Percentiles rank a stretch among this genome's conserved stretches.
Conservation (phyloP, 2,329 filamentous ascomycete species). For the Setomelanomma holmii region DNA sequence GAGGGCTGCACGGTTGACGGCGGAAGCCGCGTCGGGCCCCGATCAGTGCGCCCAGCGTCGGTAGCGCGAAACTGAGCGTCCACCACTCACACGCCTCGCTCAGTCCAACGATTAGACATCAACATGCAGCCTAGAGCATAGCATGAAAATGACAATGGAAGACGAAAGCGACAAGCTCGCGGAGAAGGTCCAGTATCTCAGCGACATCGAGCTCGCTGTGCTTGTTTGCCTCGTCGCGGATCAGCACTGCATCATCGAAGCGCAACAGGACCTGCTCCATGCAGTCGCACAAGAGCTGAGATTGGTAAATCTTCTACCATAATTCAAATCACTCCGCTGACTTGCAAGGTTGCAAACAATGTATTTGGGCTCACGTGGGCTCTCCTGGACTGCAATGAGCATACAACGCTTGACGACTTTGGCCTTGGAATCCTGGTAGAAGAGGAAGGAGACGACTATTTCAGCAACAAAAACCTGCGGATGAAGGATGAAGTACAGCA, state of each 20-base stretch:
- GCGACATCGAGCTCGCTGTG: slow-evolving; percentile 85
- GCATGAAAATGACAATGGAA: slow-evolving; percentile 1
- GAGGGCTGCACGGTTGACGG: not conserved
- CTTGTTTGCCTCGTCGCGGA: slow-evolving; percentile 80
- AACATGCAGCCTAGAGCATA: not conserved
- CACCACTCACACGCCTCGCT: not conserved
- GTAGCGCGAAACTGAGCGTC: not conserved
- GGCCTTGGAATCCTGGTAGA: slow-evolving; percentile 70
- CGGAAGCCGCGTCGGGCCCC: no score
- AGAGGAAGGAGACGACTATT: slow-evolving; percentile 33
- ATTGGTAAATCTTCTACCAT: no score
- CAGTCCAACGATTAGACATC: not conserved
- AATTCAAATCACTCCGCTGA: no score
- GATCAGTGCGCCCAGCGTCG: not conserved
- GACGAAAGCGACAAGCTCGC: slow-evolving; percentile 39
- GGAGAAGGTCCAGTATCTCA: slow-evolving; percentile 76
- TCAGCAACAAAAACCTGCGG: slow-evolving; percentile 17
- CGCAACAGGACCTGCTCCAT: slow-evolving; percentile 67
- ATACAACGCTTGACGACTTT: slow-evolving; percentile 83
- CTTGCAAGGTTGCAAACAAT: slow-evolving; percentile 67
- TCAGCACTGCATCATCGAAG: slow-evolving; percentile 89
- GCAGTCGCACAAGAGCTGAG: slow-evolving; percentile 76
- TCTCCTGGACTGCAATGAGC: slow-evolving; percentile 74
- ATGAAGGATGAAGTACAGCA: slow-evolving; percentile 20
- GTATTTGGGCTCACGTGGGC: slow-evolving; percentile 76